phyloP scores from a whole-genome alignment of 495 filamentous ascomycete genomes.

The Talaromyces thailandensis region DNA sequence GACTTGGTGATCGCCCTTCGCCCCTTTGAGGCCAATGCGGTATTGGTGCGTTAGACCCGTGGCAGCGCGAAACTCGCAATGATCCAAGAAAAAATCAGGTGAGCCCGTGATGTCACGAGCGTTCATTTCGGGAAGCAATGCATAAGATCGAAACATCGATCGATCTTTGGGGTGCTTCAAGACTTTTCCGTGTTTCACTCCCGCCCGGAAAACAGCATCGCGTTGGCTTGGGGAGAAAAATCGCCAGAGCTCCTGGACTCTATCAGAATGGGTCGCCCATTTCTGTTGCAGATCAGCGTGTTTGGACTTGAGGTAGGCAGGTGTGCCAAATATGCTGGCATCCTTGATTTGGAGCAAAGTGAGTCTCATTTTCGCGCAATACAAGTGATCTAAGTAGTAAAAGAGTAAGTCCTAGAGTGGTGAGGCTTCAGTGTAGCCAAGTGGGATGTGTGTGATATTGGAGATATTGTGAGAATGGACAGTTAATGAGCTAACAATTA shows the following conservation, averaged over 20 bases:
- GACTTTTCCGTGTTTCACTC: not conserved
- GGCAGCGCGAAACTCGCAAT: constrained; percentile 22
- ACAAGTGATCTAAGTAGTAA: not conserved
- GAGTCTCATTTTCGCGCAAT: not conserved
- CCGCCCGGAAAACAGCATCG: not conserved
- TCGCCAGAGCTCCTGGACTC: not conserved
- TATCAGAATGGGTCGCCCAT: not conserved
- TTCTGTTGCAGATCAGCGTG: not conserved
- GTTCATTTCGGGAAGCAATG: constrained; percentile 28
- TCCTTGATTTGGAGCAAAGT: not conserved
- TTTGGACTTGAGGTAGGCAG: not conserved
- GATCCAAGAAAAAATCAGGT: constrained; percentile 20
- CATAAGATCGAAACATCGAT: constrained; percentile 15
- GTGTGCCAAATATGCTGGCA: not conserved
- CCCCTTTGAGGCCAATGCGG: not conserved
- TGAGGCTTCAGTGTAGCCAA: not conserved
- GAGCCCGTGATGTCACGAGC: constrained; percentile 21
- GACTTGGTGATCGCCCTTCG: constrained; percentile 11
- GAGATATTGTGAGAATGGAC: not conserved
- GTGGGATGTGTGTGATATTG: not conserved
- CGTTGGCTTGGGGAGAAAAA: not conserved
- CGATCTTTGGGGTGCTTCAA: not conserved
- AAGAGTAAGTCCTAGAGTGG: not conserved
- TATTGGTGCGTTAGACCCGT: constrained; percentile 20
- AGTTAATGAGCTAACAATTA: not conserved